Base-by-base conservation (phyloP, 2,329 filamentous ascomycete species). In the Phialophora tarda region DNA sequence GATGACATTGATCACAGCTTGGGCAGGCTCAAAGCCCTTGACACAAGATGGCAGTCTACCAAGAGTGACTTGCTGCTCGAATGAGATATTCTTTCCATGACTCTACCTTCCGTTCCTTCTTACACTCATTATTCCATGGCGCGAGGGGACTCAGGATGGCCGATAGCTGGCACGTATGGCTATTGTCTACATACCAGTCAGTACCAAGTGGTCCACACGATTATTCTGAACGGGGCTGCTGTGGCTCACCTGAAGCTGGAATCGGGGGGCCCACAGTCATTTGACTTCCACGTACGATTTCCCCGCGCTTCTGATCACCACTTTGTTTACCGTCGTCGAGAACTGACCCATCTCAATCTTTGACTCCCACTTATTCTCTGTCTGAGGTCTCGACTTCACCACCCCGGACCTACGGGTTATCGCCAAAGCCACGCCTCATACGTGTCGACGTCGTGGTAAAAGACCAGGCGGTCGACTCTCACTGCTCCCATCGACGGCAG, bases 241-340 rank as follows among this genome's bases (percentile, higher is more conserved):
- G 32, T 34, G 32, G 32, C 32, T 34, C 32, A 4, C 32, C 12
- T 12, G 2, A 12, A 34, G 38, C 38, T 44, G 38, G 38, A 44
- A 44, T 21, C 6, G 6, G 17, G 38, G 17, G 17, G 1, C 17
- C 28, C 28, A 55, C 48, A 34, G 53, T 30, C 48, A 7, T n/a
- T 48, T n/a, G 38, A 17, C 38, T n/a, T n/a, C 8, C 24, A 30
- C 8, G 53, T 24, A 34, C n/a, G 34, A 34, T 32, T 55, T 55
- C 53, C 53, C 53, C 53, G 28, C 53, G 53, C 28, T 32, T 55
- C n/a, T 32, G 53, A n/a, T 17, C 53, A 55, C 11, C 21, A 17
- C 28, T 30, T 30, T 17, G 26, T 26, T 30, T 24, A 30, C 28
- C 53, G 11, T 7, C 21, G 26, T 28, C 48, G 48, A 23, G 12